These are phyloP conservation scores for Crucibulum laeve DNA, from an alignment of 768 basidiomycete genomes.

Conservation along the genomic window DNA sequence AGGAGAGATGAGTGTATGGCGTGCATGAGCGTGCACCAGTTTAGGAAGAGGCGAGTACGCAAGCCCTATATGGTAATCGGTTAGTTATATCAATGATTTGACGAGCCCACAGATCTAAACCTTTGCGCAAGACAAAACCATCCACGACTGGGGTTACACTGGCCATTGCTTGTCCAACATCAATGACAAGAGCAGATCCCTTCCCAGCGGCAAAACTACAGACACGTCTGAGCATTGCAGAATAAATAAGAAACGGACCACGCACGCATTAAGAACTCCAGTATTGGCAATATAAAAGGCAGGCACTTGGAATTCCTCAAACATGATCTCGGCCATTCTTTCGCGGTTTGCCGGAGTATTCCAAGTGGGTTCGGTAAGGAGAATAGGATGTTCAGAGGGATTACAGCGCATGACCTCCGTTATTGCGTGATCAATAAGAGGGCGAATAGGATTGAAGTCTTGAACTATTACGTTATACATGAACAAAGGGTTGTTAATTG, in stretches of 20 bases:
- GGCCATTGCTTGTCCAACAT: constrained; percentile 84
- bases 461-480: constrained; percentile 37
- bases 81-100: not conserved
- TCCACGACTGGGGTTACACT: constrained; percentile 96
- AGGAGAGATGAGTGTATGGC: constrained; percentile 54
- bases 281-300: constrained; percentile 97
- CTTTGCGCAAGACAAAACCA: constrained; percentile 96
- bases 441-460: constrained; percentile 73
- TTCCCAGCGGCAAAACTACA: constrained; percentile 92
- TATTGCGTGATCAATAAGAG: constrained; percentile 72
- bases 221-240: constrained; percentile 5
- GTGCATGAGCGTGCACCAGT: constrained; percentile 78
- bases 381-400: constrained; percentile 82
- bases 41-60: constrained; percentile 69
- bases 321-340: constrained; percentile 95
- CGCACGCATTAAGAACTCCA: constrained; percentile 89
- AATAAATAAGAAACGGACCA: constrained; percentile 6
- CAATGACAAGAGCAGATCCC: constrained; percentile 94
- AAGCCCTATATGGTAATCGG: constrained; percentile 51
- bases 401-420: constrained; percentile 73
- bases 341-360: constrained; percentile 91
- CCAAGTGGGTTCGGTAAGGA: constrained; percentile 96
- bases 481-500: constrained; percentile 1
- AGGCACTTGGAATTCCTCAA: constrained; percentile 91
- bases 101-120: constrained; percentile 26